phyloP scores from a whole-genome alignment of 495 filamentous ascomycete species.

The Neurospora sp. region DNA sequence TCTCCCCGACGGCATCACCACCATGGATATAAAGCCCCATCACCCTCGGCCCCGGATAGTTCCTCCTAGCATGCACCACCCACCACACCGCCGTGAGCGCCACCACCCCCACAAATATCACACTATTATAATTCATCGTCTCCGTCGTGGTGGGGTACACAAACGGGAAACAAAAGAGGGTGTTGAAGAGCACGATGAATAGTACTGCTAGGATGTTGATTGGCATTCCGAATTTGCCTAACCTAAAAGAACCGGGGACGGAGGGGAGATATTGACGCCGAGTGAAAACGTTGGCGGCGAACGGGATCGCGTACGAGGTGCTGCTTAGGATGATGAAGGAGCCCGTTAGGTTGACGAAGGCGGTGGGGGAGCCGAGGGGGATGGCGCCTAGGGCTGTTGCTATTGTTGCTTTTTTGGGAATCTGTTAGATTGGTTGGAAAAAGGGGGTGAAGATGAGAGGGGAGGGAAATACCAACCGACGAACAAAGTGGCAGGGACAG shows the following conservation, averaged over 20 bases:
- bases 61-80: constrained; percentile 45
- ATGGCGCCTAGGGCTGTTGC: constrained; percentile 63
- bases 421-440: too few species aligned
- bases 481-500: constrained; percentile 58
- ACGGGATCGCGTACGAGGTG: constrained; percentile 64
- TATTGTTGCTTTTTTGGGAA: constrained; percentile 26
- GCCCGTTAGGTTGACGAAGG: constrained; percentile 67
- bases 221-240: constrained; percentile 49
- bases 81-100: constrained; percentile 51
- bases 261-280: constrained; percentile 51
- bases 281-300: constrained; percentile 62
- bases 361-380: constrained; percentile 60
- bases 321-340: constrained; percentile 67
- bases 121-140: constrained; percentile 65
- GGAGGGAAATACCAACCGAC: constrained; percentile 23
- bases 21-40: constrained; percentile 36
- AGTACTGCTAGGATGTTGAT: constrained; percentile 51
- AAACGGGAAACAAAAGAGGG: constrained; percentile 67
- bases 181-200: constrained; percentile 59
- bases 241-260: constrained; percentile 52
- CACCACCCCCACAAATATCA: constrained; percentile 50
- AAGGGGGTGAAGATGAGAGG: too few species aligned
- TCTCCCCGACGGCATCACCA: constrained; percentile 5
- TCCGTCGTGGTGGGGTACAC: constrained; percentile 41
- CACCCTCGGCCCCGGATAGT: constrained; percentile 52